phyloP scores from a whole-genome alignment of 768 basidiomycete genomes.

The Amanita brunnescens region DNA sequence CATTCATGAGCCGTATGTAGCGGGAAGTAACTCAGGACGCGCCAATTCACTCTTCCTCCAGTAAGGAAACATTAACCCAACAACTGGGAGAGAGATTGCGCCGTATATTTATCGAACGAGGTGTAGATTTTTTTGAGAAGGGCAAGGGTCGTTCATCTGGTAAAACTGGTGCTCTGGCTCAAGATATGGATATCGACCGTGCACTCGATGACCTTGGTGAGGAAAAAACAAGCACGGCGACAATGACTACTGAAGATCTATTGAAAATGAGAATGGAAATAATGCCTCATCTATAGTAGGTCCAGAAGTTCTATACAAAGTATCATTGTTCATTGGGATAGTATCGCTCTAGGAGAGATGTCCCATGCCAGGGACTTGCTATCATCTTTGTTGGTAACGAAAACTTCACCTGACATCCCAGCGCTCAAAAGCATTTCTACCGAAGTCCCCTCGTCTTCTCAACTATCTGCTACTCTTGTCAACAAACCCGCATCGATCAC shows the following conservation, averaged over 20 bases:
- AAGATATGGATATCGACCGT: constrained; percentile 4
- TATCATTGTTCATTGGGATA: constrained; percentile 19
- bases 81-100: constrained; percentile 56
- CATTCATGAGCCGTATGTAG: constrained; percentile 62
- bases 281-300: constrained; percentile 65
- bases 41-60: constrained; percentile 19
- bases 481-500: constrained; percentile 56
- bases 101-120: constrained; percentile 67
- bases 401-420: constrained; percentile 15
- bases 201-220: constrained; percentile 17
- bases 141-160: constrained; percentile 7
- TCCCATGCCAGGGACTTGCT: constrained; percentile 67
- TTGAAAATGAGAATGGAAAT: constrained; percentile 67
- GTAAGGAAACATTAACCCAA: constrained; percentile 48
- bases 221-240: constrained; percentile 23
- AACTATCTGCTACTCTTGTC: constrained; percentile 54
- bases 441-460: constrained; percentile 14
- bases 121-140: constrained; percentile 63
- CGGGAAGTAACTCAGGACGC: constrained; percentile 5
- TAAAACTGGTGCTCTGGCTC: constrained; percentile 7
- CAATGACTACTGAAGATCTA: constrained; percentile 70
- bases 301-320: constrained; percentile 10
- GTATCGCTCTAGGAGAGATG: constrained; percentile 75
- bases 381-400: constrained; percentile 42
- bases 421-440: constrained; percentile 8